Base-by-base conservation (phyloP, 1,284 basidiomycete species). In the Cryptococcus sp. region DNA sequence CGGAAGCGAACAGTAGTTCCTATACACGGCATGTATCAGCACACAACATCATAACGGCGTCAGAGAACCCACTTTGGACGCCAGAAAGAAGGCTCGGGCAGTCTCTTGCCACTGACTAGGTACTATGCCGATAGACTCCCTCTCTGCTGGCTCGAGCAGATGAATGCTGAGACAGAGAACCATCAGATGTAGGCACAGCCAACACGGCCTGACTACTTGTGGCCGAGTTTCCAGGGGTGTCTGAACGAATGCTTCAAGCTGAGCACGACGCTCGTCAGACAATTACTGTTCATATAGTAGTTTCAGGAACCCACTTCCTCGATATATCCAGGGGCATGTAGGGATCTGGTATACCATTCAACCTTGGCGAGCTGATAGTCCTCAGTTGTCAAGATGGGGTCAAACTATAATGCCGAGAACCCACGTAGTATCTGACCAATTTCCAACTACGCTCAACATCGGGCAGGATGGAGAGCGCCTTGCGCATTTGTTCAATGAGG, bases 1-100 rank as follows among this genome's bases (percentile, higher is more conserved):
- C 58, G 17, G 58, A 60, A 1, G 53, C 53, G 39, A 60, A 56
- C 3, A 60, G 40, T n/a, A 60, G 27, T 39, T 60, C 58, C 48
- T 60, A 17, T 7, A 48, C 6, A 35, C 1, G n/a, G n/a, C n/a
- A n/a, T n/a, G n/a, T n/a, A n/a, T n/a, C n/a, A n/a, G n/a, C n/a
- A n/a, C n/a, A n/a, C n/a, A n/a, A n/a, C n/a, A n/a, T n/a, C n/a
- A n/a, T n/a, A n/a, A n/a, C n/a, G n/a, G n/a, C n/a, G n/a, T n/a
- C n/a, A n/a, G n/a, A n/a, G n/a, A n/a, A 53, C 56, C 47, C 51
- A 58, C 56, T 39, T 46, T 49, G 0, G 53, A 51, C 5, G 58
- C 53, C 13, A 56, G 23, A 35, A 51, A 60, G 6, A 52, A 46
- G 3, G 47, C 52, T 38, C 41, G 20, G 19, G 58, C 58, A 22